A percentile compares a stretch with the other conserved stretches of the same genome.
Conservation (phyloP, 2,329 filamentous ascomycete genomes). For the Alternaria atra region DNA sequence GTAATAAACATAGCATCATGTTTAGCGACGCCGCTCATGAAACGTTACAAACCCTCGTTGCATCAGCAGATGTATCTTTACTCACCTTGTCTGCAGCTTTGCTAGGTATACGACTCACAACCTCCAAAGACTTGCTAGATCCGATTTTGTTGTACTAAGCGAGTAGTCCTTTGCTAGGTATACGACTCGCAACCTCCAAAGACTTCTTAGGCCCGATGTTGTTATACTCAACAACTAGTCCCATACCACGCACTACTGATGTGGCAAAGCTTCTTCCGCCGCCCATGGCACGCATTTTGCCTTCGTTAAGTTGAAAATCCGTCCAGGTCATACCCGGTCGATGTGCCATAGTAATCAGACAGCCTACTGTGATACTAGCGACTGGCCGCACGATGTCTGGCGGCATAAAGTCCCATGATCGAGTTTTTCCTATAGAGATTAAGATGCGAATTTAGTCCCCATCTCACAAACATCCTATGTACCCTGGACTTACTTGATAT, state of each 20-base stretch:
- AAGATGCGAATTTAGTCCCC: background rate
- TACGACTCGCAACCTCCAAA: background rate
- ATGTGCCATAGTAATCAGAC: constrained; percentile 12
- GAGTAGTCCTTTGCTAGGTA: background rate
- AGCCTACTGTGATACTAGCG: constrained; percentile 7
- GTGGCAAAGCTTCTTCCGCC: background rate
- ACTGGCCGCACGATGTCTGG: constrained; percentile 17
- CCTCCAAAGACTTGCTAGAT: background rate
- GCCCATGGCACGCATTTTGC: background rate
- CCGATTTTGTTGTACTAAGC: no score
- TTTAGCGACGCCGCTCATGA: no score
- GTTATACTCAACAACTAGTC: background rate
- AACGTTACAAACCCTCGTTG: no score
- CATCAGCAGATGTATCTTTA: no score
- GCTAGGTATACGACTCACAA: background rate
- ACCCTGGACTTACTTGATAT: background rate
- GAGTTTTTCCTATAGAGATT: background rate
- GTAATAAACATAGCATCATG: no score
- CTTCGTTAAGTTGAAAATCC: background rate
- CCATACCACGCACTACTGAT: background rate
- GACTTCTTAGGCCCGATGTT: background rate
- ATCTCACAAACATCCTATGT: background rate
- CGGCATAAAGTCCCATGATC: constrained; percentile 20
- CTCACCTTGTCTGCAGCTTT: background rate
- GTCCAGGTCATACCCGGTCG: constrained; percentile 9